A percentile compares a stretch with the other conserved stretches of the same genome.
These are phyloP conservation scores for Abortiporus biennis DNA, from an alignment of 1,284 basidiomycete species.

Conservation along the genomic window DNA sequence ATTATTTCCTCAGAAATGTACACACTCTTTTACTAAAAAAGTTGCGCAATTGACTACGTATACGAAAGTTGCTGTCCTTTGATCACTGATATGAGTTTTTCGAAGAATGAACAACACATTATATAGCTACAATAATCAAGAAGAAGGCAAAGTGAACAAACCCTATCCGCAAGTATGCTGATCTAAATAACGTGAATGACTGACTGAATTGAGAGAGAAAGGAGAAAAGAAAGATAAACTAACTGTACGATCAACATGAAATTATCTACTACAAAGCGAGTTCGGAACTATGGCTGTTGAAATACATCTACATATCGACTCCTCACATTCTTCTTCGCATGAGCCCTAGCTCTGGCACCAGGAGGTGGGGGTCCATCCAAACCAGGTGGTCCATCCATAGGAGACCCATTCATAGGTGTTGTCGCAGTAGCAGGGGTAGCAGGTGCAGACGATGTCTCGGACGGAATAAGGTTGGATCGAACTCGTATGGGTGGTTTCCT, in stretches of 20 bases:
- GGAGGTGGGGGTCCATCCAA: constrained; percentile 37
- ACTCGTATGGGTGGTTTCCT: constrained; percentile 47
- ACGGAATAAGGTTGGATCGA: constrained; percentile 62
- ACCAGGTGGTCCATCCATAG: constrained; percentile 20
- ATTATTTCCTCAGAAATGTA: too few species aligned
- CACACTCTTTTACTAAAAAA: too few species aligned
- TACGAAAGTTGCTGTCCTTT: not conserved
- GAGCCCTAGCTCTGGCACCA: constrained; percentile 50
- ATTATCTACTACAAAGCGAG: constrained; percentile 5
- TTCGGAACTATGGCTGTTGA: constrained; percentile 41
- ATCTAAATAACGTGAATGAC: too few species aligned
- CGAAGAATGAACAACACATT: constrained; percentile 1
- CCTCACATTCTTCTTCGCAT: constrained; percentile 68
- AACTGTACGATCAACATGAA: not conserved
- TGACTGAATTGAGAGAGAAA: too few species aligned
- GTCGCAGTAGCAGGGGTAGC: constrained; percentile 22
- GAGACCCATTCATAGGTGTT: constrained; percentile 33
- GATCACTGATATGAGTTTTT: not conserved
- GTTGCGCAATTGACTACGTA: too few species aligned
- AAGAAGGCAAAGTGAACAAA: not conserved
- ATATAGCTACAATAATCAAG: constrained; percentile 4
- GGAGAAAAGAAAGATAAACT: not conserved
- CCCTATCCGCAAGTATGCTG: not conserved
- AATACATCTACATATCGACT: constrained; percentile 87
- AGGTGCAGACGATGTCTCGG: constrained; percentile 22